These are phyloP conservation scores for Alternaria arborescens DNA, from an alignment of 2,329 filamentous ascomycete species.

Conservation along the genomic window DNA sequence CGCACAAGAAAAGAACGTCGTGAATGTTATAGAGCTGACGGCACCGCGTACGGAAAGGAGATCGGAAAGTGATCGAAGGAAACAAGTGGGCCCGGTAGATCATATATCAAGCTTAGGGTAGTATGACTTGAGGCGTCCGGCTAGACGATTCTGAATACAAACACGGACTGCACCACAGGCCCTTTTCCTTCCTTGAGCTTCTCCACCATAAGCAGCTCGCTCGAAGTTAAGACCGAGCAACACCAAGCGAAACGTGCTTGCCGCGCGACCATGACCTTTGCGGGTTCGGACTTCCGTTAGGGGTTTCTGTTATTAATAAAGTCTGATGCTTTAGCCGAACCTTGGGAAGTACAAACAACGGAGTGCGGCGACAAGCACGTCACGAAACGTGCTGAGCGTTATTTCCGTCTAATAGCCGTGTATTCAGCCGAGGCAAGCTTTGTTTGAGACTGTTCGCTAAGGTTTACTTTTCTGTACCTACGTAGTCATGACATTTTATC, in stretches of 20 bases:
- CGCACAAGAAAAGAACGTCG: background rate
- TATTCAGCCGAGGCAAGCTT: background rate
- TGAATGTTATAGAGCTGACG: background rate
- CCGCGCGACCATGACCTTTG: background rate
- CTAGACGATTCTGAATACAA: background rate
- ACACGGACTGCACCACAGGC: background rate
- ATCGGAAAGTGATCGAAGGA: background rate
- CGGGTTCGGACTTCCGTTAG: background rate
- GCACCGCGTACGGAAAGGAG: background rate
- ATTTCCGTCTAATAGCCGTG: conserved; percentile 11
- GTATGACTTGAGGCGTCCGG: background rate
- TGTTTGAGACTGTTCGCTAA: background rate
- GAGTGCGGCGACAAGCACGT: conserved; percentile 12
- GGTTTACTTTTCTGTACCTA: background rate
- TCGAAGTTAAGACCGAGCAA: background rate
- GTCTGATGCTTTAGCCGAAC: conserved; percentile 7
- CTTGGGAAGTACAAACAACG: conserved; percentile 10
- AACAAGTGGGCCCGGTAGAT: background rate
- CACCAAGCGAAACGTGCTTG: conserved; percentile 1
- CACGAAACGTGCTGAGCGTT: conserved; percentile 16
- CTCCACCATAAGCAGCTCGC: background rate
- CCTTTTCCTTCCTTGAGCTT: background rate
- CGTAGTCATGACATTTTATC: background rate
- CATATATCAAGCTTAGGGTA: background rate
- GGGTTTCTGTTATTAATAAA: conserved; percentile 2